phyloP scores from a whole-genome alignment of 2,329 filamentous ascomycete genomes.

The Colletotrichum agaves region DNA sequence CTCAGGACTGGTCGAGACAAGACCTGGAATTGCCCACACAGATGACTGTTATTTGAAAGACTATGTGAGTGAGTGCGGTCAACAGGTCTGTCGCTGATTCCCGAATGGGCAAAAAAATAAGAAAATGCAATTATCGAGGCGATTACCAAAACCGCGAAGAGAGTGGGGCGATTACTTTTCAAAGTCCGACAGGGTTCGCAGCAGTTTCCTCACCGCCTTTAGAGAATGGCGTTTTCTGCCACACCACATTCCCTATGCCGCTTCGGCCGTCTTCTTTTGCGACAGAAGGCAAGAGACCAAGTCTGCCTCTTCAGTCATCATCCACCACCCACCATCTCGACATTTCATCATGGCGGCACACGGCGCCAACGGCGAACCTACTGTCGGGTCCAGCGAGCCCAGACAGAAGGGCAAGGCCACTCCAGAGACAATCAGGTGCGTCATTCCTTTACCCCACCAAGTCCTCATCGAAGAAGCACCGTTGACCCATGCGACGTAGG shows the following conservation, averaged over 20 bases:
- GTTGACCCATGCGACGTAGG: constrained; percentile 41
- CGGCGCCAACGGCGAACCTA: constrained; percentile 60
- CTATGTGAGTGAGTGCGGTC: neutral
- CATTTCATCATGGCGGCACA: constrained; percentile 64
- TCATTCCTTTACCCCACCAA: constrained; percentile 38
- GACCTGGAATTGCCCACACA: neutral
- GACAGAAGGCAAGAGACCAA: neutral
- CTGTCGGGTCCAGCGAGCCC: constrained; percentile 67
- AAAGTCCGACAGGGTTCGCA: constrained; percentile 8
- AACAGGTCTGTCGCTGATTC: neutral
- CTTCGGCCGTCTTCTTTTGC: constrained; percentile 5
- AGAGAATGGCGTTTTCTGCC: constrained; percentile 33
- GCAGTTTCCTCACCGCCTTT: constrained; percentile 29
- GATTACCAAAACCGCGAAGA: neutral
- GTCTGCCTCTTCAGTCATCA: constrained; percentile 14
- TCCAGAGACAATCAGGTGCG: constrained; percentile 82
- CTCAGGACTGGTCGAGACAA: neutral
- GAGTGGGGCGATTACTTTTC: neutral
- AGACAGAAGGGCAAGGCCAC: constrained; percentile 84
- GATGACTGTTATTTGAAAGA: neutral
- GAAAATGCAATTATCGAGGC: constrained; percentile 32
- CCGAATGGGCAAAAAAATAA: constrained; percentile 16
- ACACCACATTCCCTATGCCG: constrained; percentile 21
- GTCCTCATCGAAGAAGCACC: neutral
- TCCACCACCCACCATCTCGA: constrained; percentile 9